These are phyloP conservation scores for Suillus variegatus DNA, from an alignment of 768 basidiomycete genomes.

Conservation along the genomic window DNA sequence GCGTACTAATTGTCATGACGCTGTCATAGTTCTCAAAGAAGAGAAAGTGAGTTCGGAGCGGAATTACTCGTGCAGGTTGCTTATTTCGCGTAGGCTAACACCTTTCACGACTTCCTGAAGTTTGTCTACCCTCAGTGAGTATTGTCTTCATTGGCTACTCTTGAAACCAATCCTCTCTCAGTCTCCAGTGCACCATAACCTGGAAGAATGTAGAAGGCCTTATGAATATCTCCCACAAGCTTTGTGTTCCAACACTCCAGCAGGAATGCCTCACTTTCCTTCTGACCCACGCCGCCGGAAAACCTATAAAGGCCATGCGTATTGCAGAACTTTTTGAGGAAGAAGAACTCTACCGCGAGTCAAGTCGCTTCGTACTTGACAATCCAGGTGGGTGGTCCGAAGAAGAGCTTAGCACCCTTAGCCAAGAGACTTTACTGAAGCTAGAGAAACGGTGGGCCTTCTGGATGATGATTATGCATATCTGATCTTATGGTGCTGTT, in stretches of 20 bases:
- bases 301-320: conserved; percentile 89
- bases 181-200: conserved; percentile 88
- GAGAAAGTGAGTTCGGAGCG: conserved; percentile 60
- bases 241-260: conserved; percentile 81
- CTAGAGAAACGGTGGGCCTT: conserved; percentile 75
- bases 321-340: conserved; percentile 91
- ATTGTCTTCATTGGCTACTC: background rate
- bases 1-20: conserved; percentile 60
- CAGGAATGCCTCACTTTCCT: conserved; percentile 85
- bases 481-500: background rate
- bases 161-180: conserved; percentile 26
- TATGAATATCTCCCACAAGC: conserved; percentile 89
- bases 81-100: conserved; percentile 54
- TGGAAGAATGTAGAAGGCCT: conserved; percentile 95
- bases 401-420: conserved; percentile 79
- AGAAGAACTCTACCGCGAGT: conserved; percentile 87
- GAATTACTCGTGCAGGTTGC: conserved; percentile 7
- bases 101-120: conserved; percentile 92
- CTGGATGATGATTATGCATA: background rate
- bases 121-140: conserved; percentile 91
- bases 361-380: conserved; percentile 89
- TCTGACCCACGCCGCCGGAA: conserved; percentile 89
- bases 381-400: conserved; percentile 87
- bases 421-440: conserved; percentile 80
- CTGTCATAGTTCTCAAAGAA: conserved; percentile 87